A percentile compares a stretch with the other conserved stretches of the same genome.
Conservation (phyloP, 139 green algal genomes). For the Pseudopediastrum boryanum region DNA sequence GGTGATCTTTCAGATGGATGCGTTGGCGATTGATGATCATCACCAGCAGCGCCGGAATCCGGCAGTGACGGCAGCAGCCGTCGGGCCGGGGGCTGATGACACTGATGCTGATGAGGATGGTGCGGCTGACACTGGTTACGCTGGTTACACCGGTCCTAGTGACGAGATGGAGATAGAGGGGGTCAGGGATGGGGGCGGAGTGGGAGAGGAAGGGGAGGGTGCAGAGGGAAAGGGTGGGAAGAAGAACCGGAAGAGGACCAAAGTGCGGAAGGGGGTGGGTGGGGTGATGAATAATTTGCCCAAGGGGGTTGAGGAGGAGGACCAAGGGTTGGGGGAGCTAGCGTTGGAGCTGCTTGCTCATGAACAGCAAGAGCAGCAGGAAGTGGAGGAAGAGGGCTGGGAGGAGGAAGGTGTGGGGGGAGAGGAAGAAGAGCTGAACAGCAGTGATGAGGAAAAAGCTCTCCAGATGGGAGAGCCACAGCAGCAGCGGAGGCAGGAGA, state of each 20-base stretch:
- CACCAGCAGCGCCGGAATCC: no score
- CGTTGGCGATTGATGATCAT: no score
- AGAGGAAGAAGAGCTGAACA: background rate
- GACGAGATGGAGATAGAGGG: no score
- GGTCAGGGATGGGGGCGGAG: no score
- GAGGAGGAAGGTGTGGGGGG: background rate
- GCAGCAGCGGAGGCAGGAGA: background rate
- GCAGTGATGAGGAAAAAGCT: background rate
- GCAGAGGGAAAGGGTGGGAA: background rate
- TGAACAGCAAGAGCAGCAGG: conserved; percentile 21
- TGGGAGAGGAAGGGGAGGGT: background rate
- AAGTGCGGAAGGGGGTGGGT: background rate
- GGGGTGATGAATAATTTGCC: background rate
- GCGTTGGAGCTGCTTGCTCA: background rate
- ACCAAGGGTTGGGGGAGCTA: background rate
- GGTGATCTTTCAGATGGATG: no score
- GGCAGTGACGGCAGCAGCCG: no score
- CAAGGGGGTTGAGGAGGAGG: background rate
- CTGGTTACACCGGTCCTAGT: no score
- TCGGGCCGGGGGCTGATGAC: no score
- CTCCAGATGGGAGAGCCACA: background rate
- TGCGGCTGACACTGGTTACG: no score
- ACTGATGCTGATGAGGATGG: no score
- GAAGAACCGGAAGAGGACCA: background rate
- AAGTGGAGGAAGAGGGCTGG: background rate